Evolutionary conservation across 2,329 filamentous ascomycete genomes (phyloP).

Genomic region (Phaeophleospora eucalypticola): DNA sequence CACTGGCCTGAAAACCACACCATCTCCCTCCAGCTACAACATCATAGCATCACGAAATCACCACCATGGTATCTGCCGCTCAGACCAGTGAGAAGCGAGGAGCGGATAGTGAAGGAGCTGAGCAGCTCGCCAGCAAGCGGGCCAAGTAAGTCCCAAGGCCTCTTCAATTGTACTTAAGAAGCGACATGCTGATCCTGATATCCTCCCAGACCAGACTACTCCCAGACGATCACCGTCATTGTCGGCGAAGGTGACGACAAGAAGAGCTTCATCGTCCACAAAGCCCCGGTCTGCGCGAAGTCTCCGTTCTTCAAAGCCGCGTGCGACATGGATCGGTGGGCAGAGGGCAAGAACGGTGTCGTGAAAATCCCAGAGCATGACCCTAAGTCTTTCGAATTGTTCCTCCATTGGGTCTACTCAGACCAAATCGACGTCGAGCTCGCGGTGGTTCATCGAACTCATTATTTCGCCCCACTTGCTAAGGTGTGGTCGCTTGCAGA

Average conservation of each 20-base stretch:
- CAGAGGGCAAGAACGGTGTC: constrained; percentile 4
- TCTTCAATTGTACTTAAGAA: background rate
- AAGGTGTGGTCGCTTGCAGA: background rate
- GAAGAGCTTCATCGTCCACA: constrained; percentile 8
- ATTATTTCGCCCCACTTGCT: background rate
- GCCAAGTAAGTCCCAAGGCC: background rate
- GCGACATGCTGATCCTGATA: background rate
- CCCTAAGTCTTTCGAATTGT: constrained; percentile 4
- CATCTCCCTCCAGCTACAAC: background rate
- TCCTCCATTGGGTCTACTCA: constrained; percentile 10
- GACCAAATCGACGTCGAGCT: background rate
- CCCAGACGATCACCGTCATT: background rate
- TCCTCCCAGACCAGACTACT: constrained; percentile 1
- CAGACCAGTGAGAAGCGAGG: background rate
- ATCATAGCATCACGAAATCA: background rate
- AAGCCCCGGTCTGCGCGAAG: constrained; percentile 5
- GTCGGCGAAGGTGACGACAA: constrained; percentile 3
- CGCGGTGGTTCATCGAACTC: background rate
- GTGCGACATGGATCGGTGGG: constrained; percentile 2
- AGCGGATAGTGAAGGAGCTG: background rate
- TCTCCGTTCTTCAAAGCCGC: constrained; percentile 12
- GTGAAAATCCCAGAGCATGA: constrained; percentile 10
- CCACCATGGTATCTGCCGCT: background rate
- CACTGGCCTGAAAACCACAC: background rate
- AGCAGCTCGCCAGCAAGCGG: background rate